Percentiles rank a stretch among this genome's conserved stretches.
These are phyloP conservation scores for Yamadazyma blattariae DNA, from an alignment of 1,139 yeast genomes.

Conservation along the genomic window DNA sequence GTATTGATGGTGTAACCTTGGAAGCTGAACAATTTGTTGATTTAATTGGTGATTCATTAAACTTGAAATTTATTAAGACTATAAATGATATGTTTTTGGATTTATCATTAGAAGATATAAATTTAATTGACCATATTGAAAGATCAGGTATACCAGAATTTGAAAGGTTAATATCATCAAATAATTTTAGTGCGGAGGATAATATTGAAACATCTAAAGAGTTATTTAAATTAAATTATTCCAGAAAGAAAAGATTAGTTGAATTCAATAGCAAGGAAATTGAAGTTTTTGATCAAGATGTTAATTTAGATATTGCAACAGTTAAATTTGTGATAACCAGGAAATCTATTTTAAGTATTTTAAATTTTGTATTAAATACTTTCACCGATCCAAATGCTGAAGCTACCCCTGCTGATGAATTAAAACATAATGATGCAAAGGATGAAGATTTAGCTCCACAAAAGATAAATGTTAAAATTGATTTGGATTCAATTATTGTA, in stretches of 20 bases:
- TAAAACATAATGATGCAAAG: constrained; percentile 60
- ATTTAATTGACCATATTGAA: constrained; percentile 74
- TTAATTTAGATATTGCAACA: constrained; percentile 76
- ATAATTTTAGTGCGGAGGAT: constrained; percentile 34
- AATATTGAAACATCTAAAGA: constrained; percentile 34
- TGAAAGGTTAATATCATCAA: constrained; percentile 69
- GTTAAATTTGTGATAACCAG: constrained; percentile 75
- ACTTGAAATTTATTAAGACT: constrained; percentile 59
- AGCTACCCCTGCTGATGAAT: constrained; percentile 62
- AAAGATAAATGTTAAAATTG: constrained; percentile 65
- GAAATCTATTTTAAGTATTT: constrained; percentile 69
- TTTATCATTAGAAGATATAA: constrained; percentile 60
- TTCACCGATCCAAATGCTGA: constrained; percentile 80
- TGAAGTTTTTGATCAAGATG: constrained; percentile 76
- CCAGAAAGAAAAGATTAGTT: constrained; percentile 61
- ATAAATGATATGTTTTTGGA: constrained; percentile 64
- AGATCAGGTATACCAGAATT: constrained; percentile 61
- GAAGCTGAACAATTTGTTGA: constrained; percentile 70
- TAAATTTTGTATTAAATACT: constrained; percentile 82
- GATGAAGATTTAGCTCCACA: constrained; percentile 62
- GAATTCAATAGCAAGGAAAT: constrained; percentile 52
- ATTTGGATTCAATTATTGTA: constrained; percentile 70
- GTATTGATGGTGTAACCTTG: constrained; percentile 59
- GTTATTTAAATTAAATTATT: constrained; percentile 62
- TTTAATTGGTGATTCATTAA: constrained; percentile 64